Percentiles rank a stretch among this genome's conserved stretches.
Evolutionary conservation across 73 alveolate species (phyloP).

Genomic region (Stentor coeruleus): DNA sequence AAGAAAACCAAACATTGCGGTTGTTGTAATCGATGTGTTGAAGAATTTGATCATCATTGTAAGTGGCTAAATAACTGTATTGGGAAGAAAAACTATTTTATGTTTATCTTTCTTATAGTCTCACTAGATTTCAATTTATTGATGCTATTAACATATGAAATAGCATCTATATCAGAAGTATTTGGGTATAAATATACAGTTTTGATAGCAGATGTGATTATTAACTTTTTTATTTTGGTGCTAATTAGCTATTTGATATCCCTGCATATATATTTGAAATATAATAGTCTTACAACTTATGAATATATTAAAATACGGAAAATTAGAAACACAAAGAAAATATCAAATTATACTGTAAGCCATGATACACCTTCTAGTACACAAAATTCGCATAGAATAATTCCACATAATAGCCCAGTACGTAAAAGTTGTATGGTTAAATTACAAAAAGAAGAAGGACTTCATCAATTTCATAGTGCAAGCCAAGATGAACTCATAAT

Average conservation of each 20-base stretch:
- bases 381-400: no score
- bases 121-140: background rate
- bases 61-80: constrained; percentile 27
- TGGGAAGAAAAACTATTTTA: background rate
- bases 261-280: constrained; percentile 9
- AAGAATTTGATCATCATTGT: constrained; percentile 27
- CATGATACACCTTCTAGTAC: no score
- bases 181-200: no score
- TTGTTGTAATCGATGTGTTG: constrained; percentile 26
- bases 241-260: constrained; percentile 11
- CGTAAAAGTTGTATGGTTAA: no score
- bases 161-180: background rate
- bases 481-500: no score
- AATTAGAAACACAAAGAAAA: background rate
- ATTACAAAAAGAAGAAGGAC: no score
- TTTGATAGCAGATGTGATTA: background rate
- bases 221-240: background rate
- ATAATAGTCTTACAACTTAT: constrained; percentile 18
- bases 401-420: no score
- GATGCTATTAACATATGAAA: background rate
- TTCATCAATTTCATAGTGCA: no score
- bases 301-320: background rate
- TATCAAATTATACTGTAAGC: no score
- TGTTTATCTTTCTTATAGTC: background rate
- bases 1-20: constrained; percentile 25